Conservation (phyloP, 2,329 filamentous ascomycete genomes). For the Colletotrichum sp. region DNA sequence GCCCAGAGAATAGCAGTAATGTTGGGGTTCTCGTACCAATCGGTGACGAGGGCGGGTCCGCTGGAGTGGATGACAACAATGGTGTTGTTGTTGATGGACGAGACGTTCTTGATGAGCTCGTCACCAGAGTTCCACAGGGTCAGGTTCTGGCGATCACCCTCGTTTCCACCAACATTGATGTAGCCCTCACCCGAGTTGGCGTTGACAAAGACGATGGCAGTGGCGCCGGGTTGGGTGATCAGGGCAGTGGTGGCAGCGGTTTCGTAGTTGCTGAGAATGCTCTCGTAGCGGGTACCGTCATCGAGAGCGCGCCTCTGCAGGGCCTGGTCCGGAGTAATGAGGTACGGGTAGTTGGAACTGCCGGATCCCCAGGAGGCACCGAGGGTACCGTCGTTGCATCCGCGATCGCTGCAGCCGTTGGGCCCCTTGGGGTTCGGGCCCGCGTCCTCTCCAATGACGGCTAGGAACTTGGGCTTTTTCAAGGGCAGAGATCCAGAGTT, state of each 20-base stretch:
- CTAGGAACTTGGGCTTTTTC: constrained; percentile 77
- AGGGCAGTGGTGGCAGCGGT: constrained; percentile 66
- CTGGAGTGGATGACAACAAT: constrained; percentile 90
- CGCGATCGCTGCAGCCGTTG: constrained; percentile 78
- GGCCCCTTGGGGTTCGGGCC: constrained; percentile 76
- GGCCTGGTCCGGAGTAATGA: constrained; percentile 75
- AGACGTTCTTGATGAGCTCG: constrained; percentile 79
- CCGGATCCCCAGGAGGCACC: constrained; percentile 84
- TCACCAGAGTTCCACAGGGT: constrained; percentile 89
- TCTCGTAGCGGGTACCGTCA: constrained; percentile 67
- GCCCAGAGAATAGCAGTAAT: constrained; percentile 86
- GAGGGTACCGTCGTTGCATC: constrained; percentile 64
- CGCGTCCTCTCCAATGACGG: constrained; percentile 83
- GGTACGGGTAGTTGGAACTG: constrained; percentile 75
- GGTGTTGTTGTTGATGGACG: constrained; percentile 81
- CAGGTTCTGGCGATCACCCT: constrained; percentile 90
- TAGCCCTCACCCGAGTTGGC: constrained; percentile 86
- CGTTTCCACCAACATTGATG: constrained; percentile 81
- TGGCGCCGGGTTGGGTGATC: constrained; percentile 66
- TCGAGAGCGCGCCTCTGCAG: constrained; percentile 67
- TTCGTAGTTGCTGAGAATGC: constrained; percentile 70
- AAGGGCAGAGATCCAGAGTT: constrained; percentile 80
- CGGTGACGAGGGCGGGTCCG: constrained; percentile 77
- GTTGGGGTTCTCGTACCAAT: constrained; percentile 78
- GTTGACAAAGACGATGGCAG: constrained; percentile 88